A percentile compares a stretch with the other conserved stretches of the same genome.
These are phyloP conservation scores for Circinella umbellata DNA, from an alignment of 371 early-diverging fungal species.

Conservation along the genomic window DNA sequence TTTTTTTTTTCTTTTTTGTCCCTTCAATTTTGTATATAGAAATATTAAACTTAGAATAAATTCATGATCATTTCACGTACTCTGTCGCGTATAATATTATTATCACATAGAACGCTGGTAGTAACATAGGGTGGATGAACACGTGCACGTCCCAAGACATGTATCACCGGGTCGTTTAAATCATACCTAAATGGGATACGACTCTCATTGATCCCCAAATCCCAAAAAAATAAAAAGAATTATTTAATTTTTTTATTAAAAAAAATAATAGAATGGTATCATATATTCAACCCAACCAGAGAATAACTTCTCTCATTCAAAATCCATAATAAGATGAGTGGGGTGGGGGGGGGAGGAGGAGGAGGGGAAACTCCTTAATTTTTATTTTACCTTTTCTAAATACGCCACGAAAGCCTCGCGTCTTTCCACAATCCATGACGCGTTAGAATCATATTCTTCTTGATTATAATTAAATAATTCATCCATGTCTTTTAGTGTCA, in stretches of 20 bases:
- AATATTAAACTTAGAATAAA: constrained; percentile 7
- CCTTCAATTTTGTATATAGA: constrained; percentile 1
- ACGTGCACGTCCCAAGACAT: constrained; percentile 61
- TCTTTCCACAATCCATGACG: constrained; percentile 15
- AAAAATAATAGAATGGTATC: no score
- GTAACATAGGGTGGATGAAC: constrained; percentile 60
- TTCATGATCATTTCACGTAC: constrained; percentile 57
- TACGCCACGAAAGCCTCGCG: constrained; percentile 18
- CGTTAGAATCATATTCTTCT: background rate
- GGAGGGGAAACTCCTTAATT: background rate
- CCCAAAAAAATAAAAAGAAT: background rate
- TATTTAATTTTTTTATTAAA: background rate
- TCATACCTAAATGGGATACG: constrained; percentile 52
- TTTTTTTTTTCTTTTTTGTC: background rate
- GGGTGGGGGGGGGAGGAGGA: no score
- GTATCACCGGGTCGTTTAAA: constrained; percentile 48
- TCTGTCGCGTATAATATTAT: constrained; percentile 54
- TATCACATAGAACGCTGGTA: constrained; percentile 54
- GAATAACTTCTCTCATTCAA: no score
- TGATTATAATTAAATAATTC: background rate
- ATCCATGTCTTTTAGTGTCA: constrained; percentile 13
- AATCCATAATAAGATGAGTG: no score
- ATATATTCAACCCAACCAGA: no score
- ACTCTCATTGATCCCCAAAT: constrained; percentile 27
- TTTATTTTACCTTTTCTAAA: constrained; percentile 25